Conservation (phyloP, 306 rosid species). For the Styphnolobium japonicum region DNA sequence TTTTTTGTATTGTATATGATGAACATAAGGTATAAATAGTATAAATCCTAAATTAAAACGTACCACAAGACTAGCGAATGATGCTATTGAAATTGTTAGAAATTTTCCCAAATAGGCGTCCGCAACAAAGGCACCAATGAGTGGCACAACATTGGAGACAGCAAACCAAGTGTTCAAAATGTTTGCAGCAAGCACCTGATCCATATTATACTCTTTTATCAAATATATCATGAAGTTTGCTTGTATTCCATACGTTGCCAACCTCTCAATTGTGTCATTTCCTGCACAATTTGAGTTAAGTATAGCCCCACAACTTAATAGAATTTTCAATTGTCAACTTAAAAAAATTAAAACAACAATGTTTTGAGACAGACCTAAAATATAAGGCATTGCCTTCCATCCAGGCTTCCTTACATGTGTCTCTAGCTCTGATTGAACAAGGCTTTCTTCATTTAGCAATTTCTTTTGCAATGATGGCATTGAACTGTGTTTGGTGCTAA, state of each 20-base stretch:
- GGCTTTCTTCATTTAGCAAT: slow-evolving; percentile 30
- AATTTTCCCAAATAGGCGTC: slow-evolving; percentile 48
- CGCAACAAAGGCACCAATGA: slow-evolving; percentile 46
- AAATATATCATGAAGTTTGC: slow-evolving; percentile 49
- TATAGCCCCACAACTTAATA: neutral
- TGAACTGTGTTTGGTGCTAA: neutral
- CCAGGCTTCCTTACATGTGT: slow-evolving; percentile 22
- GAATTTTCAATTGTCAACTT: neutral
- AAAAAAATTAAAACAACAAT: neutral
- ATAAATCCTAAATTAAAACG: neutral
- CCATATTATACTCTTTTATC: slow-evolving; percentile 49
- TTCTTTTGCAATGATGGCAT: neutral
- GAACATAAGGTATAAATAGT: neutral
- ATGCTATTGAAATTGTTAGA: slow-evolving; percentile 33
- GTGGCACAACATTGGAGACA: slow-evolving; percentile 27
- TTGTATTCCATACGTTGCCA: slow-evolving; percentile 47
- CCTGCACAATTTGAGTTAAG: slow-evolving; percentile 28
- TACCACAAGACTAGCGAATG: slow-evolving; percentile 43
- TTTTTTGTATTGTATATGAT: too few species aligned
- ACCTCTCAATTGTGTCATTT: slow-evolving; percentile 53
- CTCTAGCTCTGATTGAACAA: neutral
- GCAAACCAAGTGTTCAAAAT: slow-evolving; percentile 42
- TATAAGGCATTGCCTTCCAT: slow-evolving; percentile 46
- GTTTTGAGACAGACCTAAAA: slow-evolving; percentile 11
- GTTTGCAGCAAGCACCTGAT: slow-evolving; percentile 48